Percentiles rank a stretch among this genome's conserved stretches.
phyloP scores from a whole-genome alignment of 2,329 filamentous ascomycete genomes.

The Monosporascus sp. region DNA sequence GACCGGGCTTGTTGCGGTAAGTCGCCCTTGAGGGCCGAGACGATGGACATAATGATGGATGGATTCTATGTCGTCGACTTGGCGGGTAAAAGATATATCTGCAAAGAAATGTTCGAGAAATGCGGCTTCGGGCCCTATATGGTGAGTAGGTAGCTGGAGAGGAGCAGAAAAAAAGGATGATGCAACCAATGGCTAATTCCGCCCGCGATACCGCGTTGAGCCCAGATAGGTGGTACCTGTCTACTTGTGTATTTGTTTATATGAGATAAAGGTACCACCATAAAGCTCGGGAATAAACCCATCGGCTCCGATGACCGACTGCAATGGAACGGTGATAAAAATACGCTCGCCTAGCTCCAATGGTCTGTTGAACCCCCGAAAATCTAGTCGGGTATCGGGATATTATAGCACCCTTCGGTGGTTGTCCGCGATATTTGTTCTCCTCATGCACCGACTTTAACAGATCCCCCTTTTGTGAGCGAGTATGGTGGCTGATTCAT shows the following conservation, averaged over 20 bases:
- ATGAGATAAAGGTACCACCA: constrained; percentile 4
- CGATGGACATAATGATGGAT: constrained; percentile 23
- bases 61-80: neutral
- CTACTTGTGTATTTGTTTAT: constrained; percentile 2
- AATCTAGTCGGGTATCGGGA: too few species aligned
- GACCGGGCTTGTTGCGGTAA: constrained; percentile 53
- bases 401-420: too few species aligned
- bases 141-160: neutral
- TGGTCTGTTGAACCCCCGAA: too few species aligned
- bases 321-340: too few species aligned
- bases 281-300: constrained; percentile 15
- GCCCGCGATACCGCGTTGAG: neutral
- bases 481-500: too few species aligned
- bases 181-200: constrained; percentile 15
- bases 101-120: neutral
- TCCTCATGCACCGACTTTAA: too few species aligned
- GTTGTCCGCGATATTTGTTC: too few species aligned
- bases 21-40: constrained; percentile 42
- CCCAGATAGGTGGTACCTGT: constrained; percentile 6
- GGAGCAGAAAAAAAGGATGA: constrained; percentile 8
- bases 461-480: too few species aligned
- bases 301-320: constrained; percentile 19
- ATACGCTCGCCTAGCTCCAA: too few species aligned
- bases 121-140: neutral
- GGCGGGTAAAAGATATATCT: neutral